Evolutionary conservation across 768 basidiomycete species (phyloP), one percentile per base, ranked within the genome.

Genomic region (Inosperma sp.): DNA sequence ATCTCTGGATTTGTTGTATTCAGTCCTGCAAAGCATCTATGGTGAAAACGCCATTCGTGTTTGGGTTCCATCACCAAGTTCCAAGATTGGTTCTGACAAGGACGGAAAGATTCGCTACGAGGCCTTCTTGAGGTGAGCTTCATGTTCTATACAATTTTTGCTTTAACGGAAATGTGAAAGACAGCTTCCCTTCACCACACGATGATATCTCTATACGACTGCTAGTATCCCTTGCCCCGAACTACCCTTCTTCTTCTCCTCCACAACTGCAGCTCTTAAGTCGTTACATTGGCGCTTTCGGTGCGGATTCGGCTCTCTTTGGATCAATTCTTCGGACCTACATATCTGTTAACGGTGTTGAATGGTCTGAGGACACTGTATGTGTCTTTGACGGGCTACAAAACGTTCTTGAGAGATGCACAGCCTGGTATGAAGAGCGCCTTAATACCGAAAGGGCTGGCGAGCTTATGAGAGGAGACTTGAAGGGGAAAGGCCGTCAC

Each of bases 351-450:
- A 78, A 75, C 48, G 88, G 86, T 6, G 77, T 89, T n/a, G 86
- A 90, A 56, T 94, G 86, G 82, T 70, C 73, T 3, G 72, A 78
- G 19, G 89, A 83, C 25, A 74, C 72, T 1, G 83, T 93, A 14
- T 91, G 88, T 56, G 86, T 93, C 10, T 94, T 93, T 61, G 92
- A 94, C 55, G 92, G 92, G 9, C 66, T 93, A 22, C 88, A 92
- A 65, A 81, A 73, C 58, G 79, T 88, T 8, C 65, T 85, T 25
- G 88, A 91, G 40, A 71, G 72, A 13, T 85, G 83, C 54, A 70
- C 74, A 19, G 59, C 62, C 31, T 93, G 91, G 91, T 86, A 89
- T 56, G 76, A 77, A 53, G 80, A 83, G n/a, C 81, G 74, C 14
- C 68, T 86, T 21, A 81, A 70, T 58, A 70, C 66, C 21, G 81